These are phyloP conservation scores for Avena eriantha DNA, from an alignment of 176 grass and related monocot genomes.

Conservation along the genomic window DNA sequence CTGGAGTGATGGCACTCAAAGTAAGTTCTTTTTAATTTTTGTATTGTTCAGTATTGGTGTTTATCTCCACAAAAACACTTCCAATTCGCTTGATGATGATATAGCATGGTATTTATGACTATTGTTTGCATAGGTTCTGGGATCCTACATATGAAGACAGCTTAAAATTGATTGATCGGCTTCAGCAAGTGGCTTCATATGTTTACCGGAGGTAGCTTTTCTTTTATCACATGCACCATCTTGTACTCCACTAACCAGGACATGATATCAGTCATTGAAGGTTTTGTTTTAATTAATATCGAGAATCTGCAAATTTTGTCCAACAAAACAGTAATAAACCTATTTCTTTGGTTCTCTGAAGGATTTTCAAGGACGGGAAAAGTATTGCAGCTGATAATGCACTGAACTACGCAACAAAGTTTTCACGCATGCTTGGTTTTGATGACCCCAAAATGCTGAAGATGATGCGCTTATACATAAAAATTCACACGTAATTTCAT, in stretches of 20 bases:
- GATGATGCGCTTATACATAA: conserved; percentile 95
- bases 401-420: conserved; percentile 88
- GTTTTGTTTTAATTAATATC: no score
- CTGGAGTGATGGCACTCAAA: no score
- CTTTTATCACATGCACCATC: not conserved
- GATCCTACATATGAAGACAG: no score
- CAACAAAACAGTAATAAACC: conserved; percentile 18
- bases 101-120: conserved; percentile 26
- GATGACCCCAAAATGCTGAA: conserved; percentile 97
- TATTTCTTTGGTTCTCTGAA: conserved; percentile 43
- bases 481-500: conserved; percentile 83
- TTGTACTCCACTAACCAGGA: conserved; percentile 7
- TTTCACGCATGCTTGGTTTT: conserved; percentile 98
- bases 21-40: no score
- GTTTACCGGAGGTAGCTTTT: conserved; percentile 81
- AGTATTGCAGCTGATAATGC: conserved; percentile 71
- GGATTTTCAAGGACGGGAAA: conserved; percentile 91
- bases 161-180: conserved; percentile 90
- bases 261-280: not conserved
- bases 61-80: no score
- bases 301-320: no score
- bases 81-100: no score
- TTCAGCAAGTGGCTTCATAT: conserved; percentile 86
- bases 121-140: conserved; percentile 69
- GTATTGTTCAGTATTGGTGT: no score